Evolutionary conservation across 2,329 filamentous ascomycete species (phyloP), one percentile per base, ranked within the genome.

Genomic region (Aspergillus chevalieri): DNA sequence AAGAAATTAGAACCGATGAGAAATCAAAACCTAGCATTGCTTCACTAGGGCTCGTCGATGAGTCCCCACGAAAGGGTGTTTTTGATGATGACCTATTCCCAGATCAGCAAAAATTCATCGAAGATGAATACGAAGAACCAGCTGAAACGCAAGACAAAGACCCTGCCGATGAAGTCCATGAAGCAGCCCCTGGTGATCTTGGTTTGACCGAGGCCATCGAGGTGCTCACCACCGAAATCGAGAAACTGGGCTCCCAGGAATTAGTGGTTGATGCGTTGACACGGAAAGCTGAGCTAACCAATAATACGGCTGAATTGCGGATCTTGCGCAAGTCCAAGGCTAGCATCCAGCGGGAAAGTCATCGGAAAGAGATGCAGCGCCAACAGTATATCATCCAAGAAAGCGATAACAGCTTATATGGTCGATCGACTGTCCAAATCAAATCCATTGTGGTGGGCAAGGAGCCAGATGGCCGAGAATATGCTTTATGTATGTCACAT

Each of bases 331-430:
- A 98, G 68, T 96, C 90, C 1, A 95, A 93, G 67, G 85, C 90
- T 28, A 98, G 93, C 68, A 74, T 98, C 50, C 87, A 95, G 62
- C 81, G 93, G 57, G 93, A 98, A 68, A 90, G 97, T 48, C 82
- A 89, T 49, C 84, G 91, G 30, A 98, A 97, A 66, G 92, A 97
- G 69, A 80, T 98, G 63, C 93, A 98, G 66, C 82, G 91, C 47
- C 93, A 95, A 68, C 94, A 98, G 66, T 98, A 98, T 60, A 89
- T 95, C 43, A 84, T 97, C 6, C 93, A 98, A 69, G 93, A 98
- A 70, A 96, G 90, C 64, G 94, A 98, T 66, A 98, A 95, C 68
- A 95, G 90, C 67, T 77, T 98, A 21, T 97, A 95, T 62, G 93
- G 93, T 2, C 87, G 92, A 15, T 92, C 93, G 2, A 89, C 84